phyloP scores from a whole-genome alignment of 2,329 filamentous ascomycete species.

The Colletotrichum lentis region DNA sequence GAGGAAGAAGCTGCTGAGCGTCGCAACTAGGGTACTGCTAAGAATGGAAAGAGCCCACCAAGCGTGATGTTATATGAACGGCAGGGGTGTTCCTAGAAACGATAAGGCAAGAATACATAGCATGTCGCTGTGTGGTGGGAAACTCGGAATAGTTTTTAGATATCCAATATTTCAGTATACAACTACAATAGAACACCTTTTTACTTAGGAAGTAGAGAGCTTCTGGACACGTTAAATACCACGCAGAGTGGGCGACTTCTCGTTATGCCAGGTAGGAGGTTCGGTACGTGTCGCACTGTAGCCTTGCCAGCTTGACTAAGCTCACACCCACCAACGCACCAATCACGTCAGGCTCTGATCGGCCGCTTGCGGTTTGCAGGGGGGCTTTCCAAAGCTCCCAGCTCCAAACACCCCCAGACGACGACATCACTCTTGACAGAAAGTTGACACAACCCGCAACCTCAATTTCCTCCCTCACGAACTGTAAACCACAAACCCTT shows the following conservation, averaged over 20 bases:
- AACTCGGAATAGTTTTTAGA: too few species aligned
- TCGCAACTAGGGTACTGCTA: slow-evolving; percentile 12
- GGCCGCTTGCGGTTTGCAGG: slow-evolving; percentile 36
- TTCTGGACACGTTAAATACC: not conserved
- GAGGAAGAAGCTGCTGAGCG: slow-evolving; percentile 24
- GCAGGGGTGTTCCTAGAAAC: not conserved
- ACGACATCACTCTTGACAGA: slow-evolving; percentile 36
- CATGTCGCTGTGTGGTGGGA: not conserved
- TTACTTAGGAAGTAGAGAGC: not conserved
- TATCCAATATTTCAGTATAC: not conserved
- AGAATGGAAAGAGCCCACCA: slow-evolving; percentile 14
- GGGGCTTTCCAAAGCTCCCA: slow-evolving; percentile 31
- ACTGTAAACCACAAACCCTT: not conserved
- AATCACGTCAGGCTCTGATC: slow-evolving; percentile 27
- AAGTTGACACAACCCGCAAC: slow-evolving; percentile 18
- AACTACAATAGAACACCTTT: not conserved
- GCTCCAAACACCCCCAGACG: slow-evolving; percentile 34
- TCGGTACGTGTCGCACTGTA: slow-evolving; percentile 38
- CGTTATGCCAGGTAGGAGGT: slow-evolving; percentile 21
- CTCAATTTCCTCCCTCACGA: slow-evolving; percentile 18
- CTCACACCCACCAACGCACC: slow-evolving; percentile 20
- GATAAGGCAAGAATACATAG: not conserved
- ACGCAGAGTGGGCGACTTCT: not conserved
- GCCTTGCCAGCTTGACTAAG: slow-evolving; percentile 37
- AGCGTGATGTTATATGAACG: not conserved